Base-by-base conservation (phyloP, 176 grass and related monocot species). In the Oryza meridionalis region DNA sequence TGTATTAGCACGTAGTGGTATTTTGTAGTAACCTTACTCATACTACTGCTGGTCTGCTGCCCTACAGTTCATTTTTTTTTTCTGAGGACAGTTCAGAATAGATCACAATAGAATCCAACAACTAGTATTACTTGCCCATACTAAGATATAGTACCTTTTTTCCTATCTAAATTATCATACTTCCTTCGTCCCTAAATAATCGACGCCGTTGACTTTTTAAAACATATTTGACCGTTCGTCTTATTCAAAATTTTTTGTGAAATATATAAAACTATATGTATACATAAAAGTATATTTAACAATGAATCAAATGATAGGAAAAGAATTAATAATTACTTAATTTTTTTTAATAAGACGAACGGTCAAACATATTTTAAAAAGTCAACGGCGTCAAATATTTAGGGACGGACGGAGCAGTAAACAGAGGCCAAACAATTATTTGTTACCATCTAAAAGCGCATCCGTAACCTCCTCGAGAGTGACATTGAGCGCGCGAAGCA, bases 401-500 rank as follows among this genome's bases (percentile, higher is more conserved):
- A n/a, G n/a, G n/a, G 29, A 31, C 29, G 29, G 29, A 31, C 2
- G 3, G 29, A 31, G 29, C 3, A 31, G 29, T 31, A 31, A 46
- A 1, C 11, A 64, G 12, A 65, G 11, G 38, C 2, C n/a, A 63
- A 78, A 22, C 4, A 75, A 22, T 69, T 44, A 22, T 69, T 53
- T 7, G 40, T 88, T 84, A 99, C 96, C 93, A 62, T 96, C 84
- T 45, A 96, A 72, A 40, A 99, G 88, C 11, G 91, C 89, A 45
- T 96, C 93, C 0, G 90, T 87, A 46, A 99, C 91, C 72, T 96
- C 96, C 49, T 96, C 91, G 2, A 77, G 84, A 0, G 96, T 99
- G 42, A 99, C 96, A 92, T 99, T 99, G 14, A 99, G 70, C 1
- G 96, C 96, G 1, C 96, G 94, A 65, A 99, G 72, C 15, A 99